Evolutionary conservation across 441 rosid species (phyloP).

Genomic region (Pelargonium cotyledonis): DNA sequence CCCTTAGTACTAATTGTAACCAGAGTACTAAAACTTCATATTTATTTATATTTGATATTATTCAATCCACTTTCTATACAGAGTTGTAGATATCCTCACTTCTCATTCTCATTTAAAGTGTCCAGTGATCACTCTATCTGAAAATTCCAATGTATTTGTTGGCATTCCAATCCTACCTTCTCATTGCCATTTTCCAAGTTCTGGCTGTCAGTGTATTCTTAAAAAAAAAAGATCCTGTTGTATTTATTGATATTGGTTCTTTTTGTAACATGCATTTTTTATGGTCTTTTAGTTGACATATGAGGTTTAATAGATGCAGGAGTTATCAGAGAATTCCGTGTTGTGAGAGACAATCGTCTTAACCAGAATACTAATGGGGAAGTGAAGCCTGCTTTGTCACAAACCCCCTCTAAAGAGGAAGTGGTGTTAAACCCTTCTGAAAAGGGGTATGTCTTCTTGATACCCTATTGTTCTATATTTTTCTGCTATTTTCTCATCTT

Average conservation of each 20-base stretch:
- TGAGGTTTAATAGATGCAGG: conserved; percentile 33
- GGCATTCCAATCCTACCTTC: neutral
- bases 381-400: conserved; percentile 32
- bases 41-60: neutral
- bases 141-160: neutral
- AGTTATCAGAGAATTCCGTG: conserved; percentile 63
- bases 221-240: neutral
- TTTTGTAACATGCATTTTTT: neutral
- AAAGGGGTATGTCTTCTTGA: conserved; percentile 40
- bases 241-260: neutral
- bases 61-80: neutral
- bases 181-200: neutral
- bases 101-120: neutral
- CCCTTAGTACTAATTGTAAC: neutral
- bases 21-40: neutral
- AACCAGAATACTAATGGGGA: conserved; percentile 39
- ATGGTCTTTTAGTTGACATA: conserved; percentile 19
- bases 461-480: neutral
- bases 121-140: too few relatives aligned
- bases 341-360: conserved; percentile 76
- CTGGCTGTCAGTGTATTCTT: neutral
- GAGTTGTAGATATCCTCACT: neutral
- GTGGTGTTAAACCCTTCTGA: conserved; percentile 27
- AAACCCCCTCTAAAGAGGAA: conserved; percentile 29
- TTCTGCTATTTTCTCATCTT: neutral